phyloP scores from a whole-genome alignment of 768 basidiomycete genomes.

The Mrakia gelida region DNA sequence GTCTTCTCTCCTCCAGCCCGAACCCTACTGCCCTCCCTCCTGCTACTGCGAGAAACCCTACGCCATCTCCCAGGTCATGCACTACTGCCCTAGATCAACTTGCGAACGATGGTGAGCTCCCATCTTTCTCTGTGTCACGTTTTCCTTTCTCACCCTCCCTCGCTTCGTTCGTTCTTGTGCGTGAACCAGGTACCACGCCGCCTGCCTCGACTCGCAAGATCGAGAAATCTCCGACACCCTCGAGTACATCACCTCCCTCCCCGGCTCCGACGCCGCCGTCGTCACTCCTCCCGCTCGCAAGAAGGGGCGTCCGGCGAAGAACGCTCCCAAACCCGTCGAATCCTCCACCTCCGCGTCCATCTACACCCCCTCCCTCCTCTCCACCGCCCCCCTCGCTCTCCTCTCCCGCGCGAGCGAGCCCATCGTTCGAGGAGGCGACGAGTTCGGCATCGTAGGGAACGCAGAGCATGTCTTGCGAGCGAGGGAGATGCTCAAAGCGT shows the following conservation, averaged over 20 bases:
- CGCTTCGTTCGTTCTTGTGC: neutral
- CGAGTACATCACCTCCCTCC: neutral
- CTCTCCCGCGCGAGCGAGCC: neutral
- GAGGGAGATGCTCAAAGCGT: neutral
- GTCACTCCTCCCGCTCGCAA: neutral
- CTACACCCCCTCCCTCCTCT: neutral
- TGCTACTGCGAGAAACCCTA: slow-evolving; percentile 23
- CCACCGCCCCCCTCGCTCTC: neutral
- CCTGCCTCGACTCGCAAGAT: neutral
- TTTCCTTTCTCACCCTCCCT: neutral
- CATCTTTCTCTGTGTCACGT: neutral
- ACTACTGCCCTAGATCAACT: slow-evolving; percentile 24
- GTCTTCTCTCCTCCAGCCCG: neutral
- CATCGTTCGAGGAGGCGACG: slow-evolving; percentile 10
- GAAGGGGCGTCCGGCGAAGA: neutral
- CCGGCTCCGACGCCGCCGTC: neutral
- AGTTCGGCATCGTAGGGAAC: slow-evolving; percentile 14
- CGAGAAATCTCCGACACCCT: neutral
- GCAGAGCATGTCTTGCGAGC: neutral
- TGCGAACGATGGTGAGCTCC: slow-evolving; percentile 24
- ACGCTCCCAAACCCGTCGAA: neutral
- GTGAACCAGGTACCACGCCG: neutral
- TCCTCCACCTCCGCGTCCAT: neutral
- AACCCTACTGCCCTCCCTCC: slow-evolving; percentile 7
- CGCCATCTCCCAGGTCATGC: slow-evolving; percentile 16